Conservation (phyloP, 2,329 filamentous ascomycete genomes). For the Aurifilum marmelostoma region DNA sequence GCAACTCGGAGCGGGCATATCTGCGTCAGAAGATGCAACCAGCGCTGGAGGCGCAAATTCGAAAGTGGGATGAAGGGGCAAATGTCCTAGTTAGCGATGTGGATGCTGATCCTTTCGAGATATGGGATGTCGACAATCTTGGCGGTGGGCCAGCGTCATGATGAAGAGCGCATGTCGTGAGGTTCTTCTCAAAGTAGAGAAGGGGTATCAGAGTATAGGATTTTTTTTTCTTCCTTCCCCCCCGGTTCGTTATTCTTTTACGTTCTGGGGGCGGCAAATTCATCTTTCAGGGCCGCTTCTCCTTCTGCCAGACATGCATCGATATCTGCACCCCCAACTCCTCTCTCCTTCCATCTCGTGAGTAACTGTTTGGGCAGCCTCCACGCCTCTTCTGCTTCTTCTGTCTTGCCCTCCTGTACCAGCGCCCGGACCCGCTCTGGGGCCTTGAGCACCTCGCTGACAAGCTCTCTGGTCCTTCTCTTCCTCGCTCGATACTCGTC, state of each 20-base stretch:
- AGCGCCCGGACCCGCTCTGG: conserved; percentile 63
- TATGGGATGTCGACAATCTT: conserved; percentile 56
- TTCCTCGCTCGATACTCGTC: conserved; percentile 42
- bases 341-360: conserved; percentile 56
- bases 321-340: conserved; percentile 59
- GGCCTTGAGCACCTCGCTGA: conserved; percentile 63
- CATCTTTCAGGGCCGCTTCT: conserved; percentile 50
- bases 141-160: conserved; percentile 29
- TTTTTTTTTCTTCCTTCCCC: not conserved
- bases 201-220: conserved; percentile 19
- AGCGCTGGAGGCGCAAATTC: conserved; percentile 64
- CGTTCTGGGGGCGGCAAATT: conserved; percentile 8
- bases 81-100: conserved; percentile 74
- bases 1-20: conserved; percentile 88
- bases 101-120: conserved; percentile 87
- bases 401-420: conserved; percentile 60
- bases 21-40: conserved; percentile 70
- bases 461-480: conserved; percentile 56
- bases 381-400: conserved; percentile 64
- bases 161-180: not conserved
- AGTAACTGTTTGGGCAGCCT: conserved; percentile 56
- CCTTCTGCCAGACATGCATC: conserved; percentile 57
- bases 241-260: no score
- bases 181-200: not conserved
- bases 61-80: conserved; percentile 52